Percentiles rank a stretch among this genome's conserved stretches.
These are phyloP conservation scores for Urochloa ruziziensis DNA, from an alignment of 176 grass and related monocot genomes.

Conservation along the genomic window DNA sequence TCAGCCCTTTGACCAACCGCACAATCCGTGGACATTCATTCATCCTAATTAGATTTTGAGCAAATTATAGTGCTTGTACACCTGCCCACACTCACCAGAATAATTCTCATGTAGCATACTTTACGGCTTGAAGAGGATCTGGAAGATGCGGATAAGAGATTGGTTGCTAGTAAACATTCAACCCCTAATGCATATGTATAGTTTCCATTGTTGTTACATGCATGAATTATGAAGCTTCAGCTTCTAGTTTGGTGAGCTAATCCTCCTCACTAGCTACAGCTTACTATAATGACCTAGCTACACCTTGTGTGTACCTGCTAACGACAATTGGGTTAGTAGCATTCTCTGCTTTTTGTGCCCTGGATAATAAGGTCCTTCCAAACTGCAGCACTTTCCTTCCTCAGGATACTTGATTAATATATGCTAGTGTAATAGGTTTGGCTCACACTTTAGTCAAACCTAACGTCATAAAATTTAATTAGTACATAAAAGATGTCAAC, in stretches of 20 bases:
- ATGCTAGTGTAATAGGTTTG: slow-evolving; percentile 18
- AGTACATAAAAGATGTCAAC: not conserved
- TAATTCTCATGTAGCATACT: not conserved
- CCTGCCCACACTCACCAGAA: not conserved
- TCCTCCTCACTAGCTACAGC: not conserved
- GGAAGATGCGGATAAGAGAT: not conserved
- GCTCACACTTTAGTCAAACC: slow-evolving; percentile 54
- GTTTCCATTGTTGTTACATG: not conserved
- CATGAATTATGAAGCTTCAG: not conserved
- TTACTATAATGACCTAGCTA: not conserved
- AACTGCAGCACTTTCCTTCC: not conserved
- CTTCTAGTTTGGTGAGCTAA: slow-evolving; percentile 42
- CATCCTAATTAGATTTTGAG: not conserved
- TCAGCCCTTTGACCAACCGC: not conserved
- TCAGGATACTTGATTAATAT: slow-evolving; percentile 25
- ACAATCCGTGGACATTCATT: not conserved
- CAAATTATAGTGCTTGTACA: not conserved
- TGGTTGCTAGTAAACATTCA: not conserved
- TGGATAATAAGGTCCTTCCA: slow-evolving; percentile 13
- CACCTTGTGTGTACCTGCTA: slow-evolving; percentile 16
- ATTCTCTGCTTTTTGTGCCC: slow-evolving; percentile 22
- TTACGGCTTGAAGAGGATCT: not conserved
- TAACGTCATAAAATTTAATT: slow-evolving; percentile 7
- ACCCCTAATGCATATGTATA: not conserved
- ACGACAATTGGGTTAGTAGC: slow-evolving; percentile 38